Conservation (phyloP, 371 early-diverging fungal genomes). For the Phascolomyces articulosus region DNA sequence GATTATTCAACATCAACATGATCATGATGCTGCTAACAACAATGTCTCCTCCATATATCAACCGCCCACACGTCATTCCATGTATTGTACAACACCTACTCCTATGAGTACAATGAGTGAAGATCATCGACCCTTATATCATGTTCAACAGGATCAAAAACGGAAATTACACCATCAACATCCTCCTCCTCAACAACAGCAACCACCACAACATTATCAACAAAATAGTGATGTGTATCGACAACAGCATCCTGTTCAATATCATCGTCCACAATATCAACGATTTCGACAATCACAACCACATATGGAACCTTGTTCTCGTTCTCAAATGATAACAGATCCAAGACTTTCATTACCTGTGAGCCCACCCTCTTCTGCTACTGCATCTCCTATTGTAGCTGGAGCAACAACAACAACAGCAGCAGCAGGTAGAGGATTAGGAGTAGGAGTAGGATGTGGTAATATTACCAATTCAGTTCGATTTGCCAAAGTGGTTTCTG, state of each 20-base stretch:
- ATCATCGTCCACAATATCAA: not conserved
- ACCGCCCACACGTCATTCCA: not conserved
- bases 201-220: not conserved
- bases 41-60: not conserved
- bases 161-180: not conserved
- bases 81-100: not conserved
- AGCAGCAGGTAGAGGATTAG: not conserved
- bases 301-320: too few species aligned
- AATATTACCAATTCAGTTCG: conserved; percentile 12
- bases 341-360: too few species aligned
- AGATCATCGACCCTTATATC: not conserved
- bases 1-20: not conserved
- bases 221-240: not conserved
- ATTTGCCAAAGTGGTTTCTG: conserved; percentile 26
- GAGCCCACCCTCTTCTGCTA: too few species aligned
- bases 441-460: too few species aligned
- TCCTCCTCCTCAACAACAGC: conserved; percentile 4
- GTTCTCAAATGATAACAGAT: too few species aligned
- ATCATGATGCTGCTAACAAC: too few species aligned
- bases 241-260: not conserved
- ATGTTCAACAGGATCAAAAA: not conserved
- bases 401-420: not conserved
- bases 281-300: not conserved
- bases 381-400: too few species aligned
- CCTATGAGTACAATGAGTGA: not conserved